Conservation (phyloP, 2,329 filamentous ascomycete species). For the Phaeoacremonium minimum region DNA sequence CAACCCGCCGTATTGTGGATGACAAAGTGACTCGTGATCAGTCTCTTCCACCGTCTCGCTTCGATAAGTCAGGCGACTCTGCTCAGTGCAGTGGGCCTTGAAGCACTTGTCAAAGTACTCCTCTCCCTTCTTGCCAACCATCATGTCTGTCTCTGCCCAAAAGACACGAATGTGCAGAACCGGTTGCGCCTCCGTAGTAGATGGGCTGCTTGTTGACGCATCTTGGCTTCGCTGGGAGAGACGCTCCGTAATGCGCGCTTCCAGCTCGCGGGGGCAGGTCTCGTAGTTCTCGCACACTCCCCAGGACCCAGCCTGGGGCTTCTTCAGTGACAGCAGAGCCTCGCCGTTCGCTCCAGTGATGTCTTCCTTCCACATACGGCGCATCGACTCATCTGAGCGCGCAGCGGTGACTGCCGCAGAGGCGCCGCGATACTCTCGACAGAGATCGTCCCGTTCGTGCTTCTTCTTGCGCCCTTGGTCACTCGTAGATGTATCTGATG, state of each 20-base stretch:
- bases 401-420: neutral
- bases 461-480: constrained; percentile 1
- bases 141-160: constrained; percentile 6
- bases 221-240: neutral
- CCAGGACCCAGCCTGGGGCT: constrained; percentile 10
- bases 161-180: neutral
- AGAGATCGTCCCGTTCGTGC: constrained; percentile 6
- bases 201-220: neutral
- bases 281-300: constrained; percentile 6
- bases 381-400: constrained; percentile 6
- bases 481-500: neutral
- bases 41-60: constrained; percentile 3
- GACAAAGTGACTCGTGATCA: constrained; percentile 5
- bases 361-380: constrained; percentile 16
- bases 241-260: constrained; percentile 1
- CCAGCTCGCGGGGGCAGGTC: constrained; percentile 1
- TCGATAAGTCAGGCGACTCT: constrained; percentile 1
- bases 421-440: neutral
- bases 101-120: constrained; percentile 7
- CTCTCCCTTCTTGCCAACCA: constrained; percentile 5
- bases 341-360: constrained; percentile 19
- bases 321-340: constrained; percentile 18
- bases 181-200: neutral
- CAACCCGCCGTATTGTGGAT: constrained; percentile 2
- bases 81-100: neutral